These are phyloP conservation scores for Halenospora varia DNA, from an alignment of 495 filamentous ascomycete genomes.

Conservation along the genomic window DNA sequence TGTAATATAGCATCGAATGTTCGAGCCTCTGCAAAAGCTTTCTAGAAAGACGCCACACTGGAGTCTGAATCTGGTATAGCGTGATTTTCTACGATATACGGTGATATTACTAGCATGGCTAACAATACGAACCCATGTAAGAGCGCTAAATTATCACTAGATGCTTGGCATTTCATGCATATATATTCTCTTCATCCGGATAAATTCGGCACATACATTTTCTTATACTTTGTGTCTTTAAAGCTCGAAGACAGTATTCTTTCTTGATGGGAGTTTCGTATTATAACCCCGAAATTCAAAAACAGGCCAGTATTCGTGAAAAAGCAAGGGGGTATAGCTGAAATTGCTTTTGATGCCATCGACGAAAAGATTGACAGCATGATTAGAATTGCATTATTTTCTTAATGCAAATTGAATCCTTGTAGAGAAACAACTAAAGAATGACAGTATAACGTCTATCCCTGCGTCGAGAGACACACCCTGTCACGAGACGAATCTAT, in stretches of 20 bases:
- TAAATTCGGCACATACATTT: slow-evolving; percentile 15
- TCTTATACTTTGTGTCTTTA: slow-evolving; percentile 7
- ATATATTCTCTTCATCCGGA: slow-evolving; percentile 10
- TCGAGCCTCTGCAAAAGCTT: too few relatives aligned
- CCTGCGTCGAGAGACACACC: too few relatives aligned
- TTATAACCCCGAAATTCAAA: slow-evolving; percentile 9
- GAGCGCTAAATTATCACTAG: slow-evolving; percentile 1
- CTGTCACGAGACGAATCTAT: slow-evolving; percentile 10
- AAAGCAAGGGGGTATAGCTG: slow-evolving; percentile 8
- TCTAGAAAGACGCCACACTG: too few relatives aligned
- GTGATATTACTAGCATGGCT: slow-evolving; percentile 8
- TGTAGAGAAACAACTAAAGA: slow-evolving; percentile 11
- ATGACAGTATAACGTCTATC: slow-evolving; percentile 6
- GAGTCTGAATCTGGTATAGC: neutral
- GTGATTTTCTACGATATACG: too few relatives aligned
- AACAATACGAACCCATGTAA: slow-evolving; percentile 1
- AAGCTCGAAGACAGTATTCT: slow-evolving; percentile 7
- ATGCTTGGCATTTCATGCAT: slow-evolving; percentile 7
- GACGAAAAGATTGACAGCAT: slow-evolving; percentile 6
- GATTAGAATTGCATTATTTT: slow-evolving; percentile 6
- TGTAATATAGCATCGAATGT: neutral
- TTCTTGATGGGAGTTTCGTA: slow-evolving; percentile 8
- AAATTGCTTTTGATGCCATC: slow-evolving; percentile 10
- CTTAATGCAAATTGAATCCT: slow-evolving; percentile 5
- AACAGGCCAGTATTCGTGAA: slow-evolving; percentile 3